Percentiles rank a stretch among this genome's conserved stretches.
Conservation (phyloP, 2,329 filamentous ascomycete genomes). For the Corinectria fuckeliana region DNA sequence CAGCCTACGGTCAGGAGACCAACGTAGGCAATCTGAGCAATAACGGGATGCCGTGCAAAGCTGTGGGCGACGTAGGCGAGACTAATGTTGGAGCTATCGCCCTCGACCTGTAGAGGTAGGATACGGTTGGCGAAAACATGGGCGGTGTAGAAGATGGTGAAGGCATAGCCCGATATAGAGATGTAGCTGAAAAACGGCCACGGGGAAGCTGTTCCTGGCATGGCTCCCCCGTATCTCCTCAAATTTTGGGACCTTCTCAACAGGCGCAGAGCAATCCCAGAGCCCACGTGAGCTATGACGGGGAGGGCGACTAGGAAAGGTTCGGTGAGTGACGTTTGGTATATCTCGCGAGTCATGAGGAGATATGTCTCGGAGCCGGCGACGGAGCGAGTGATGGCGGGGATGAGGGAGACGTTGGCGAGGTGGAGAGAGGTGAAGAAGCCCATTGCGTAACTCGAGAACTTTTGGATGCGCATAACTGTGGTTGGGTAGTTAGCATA, state of each 20-base stretch:
- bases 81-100: constrained; percentile 85
- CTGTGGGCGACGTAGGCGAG: constrained; percentile 85
- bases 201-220: constrained; percentile 51
- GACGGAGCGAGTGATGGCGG: constrained; percentile 75
- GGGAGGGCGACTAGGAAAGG: constrained; percentile 80
- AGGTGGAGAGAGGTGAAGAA: constrained; percentile 80
- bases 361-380: constrained; percentile 82
- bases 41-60: constrained; percentile 72
- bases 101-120: constrained; percentile 77
- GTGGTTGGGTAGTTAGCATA: constrained; percentile 1
- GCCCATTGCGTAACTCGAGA: constrained; percentile 85
- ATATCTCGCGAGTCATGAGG: constrained; percentile 88
- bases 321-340: constrained; percentile 83
- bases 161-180: constrained; percentile 73
- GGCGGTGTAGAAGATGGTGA: constrained; percentile 69
- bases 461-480: constrained; percentile 74
- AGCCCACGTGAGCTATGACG: constrained; percentile 75
- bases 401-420: constrained; percentile 81
- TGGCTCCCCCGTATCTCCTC: constrained; percentile 75
- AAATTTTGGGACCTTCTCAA: constrained; percentile 76
- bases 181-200: constrained; percentile 79
- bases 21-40: constrained; percentile 73
- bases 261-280: constrained; percentile 78
- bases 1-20: constrained; percentile 71
- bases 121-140: constrained; percentile 80